A percentile compares a stretch with the other conserved stretches of the same genome.
phyloP scores from a whole-genome alignment of 495 filamentous ascomycete genomes.

The Talaromyces borbonicus region DNA sequence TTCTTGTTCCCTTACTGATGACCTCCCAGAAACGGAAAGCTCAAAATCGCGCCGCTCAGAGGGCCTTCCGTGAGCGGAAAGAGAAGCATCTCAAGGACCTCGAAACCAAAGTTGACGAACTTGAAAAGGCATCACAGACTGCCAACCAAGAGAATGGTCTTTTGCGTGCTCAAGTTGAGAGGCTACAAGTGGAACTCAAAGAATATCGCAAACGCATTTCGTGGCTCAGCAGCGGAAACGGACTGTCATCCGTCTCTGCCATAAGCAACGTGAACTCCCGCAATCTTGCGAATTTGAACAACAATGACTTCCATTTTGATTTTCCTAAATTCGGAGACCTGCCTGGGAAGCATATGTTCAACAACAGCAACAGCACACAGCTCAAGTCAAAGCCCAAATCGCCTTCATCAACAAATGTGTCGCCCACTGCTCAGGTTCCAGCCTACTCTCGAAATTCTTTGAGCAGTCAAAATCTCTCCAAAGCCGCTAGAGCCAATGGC shows the following conservation, averaged over 20 bases:
- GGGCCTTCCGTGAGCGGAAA: constrained; percentile 95
- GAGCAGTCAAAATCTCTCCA: neutral
- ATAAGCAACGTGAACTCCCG: constrained; percentile 26
- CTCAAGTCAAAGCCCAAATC: constrained; percentile 20
- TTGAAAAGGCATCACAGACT: constrained; percentile 78
- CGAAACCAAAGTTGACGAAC: constrained; percentile 84
- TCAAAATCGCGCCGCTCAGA: constrained; percentile 92
- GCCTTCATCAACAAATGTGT: constrained; percentile 11
- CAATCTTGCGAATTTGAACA: constrained; percentile 44
- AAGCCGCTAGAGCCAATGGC: constrained; percentile 5
- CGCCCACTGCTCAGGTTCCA: constrained; percentile 20
- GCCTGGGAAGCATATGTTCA: constrained; percentile 53
- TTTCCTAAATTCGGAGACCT: constrained; percentile 86
- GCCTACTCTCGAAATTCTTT: constrained; percentile 10
- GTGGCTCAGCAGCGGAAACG: constrained; percentile 37
- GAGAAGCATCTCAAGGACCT: constrained; percentile 95
- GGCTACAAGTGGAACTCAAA: constrained; percentile 71
- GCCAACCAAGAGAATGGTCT: constrained; percentile 80
- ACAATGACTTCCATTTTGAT: constrained; percentile 84
- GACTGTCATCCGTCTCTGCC: constrained; percentile 38
- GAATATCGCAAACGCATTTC: constrained; percentile 85
- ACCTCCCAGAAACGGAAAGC: constrained; percentile 90
- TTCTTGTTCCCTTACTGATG: constrained; percentile 31
- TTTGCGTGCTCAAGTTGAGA: constrained; percentile 77
- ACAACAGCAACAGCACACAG: constrained; percentile 31